phyloP scores from a whole-genome alignment of 306 rosid genomes.

The Medicago ruthenica region DNA sequence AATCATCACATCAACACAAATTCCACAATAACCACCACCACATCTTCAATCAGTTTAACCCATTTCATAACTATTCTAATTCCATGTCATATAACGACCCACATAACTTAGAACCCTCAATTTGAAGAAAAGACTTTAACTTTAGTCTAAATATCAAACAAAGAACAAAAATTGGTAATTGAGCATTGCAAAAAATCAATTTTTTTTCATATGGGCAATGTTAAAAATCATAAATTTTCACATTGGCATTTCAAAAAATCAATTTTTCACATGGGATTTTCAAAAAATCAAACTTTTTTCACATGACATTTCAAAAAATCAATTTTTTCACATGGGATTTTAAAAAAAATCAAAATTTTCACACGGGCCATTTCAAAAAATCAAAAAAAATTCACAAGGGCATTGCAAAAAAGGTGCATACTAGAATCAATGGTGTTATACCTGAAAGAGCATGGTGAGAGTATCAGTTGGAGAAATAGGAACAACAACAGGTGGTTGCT shows the following conservation, averaged over 20 bases:
- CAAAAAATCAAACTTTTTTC: background rate
- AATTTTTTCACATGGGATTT: background rate
- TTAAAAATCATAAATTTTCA: background rate
- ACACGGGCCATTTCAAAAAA: background rate
- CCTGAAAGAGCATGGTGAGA: slow-evolving; percentile 91
- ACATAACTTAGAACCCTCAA: slow-evolving; percentile 24
- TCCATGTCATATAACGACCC: background rate
- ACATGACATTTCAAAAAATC: background rate
- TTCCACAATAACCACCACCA: background rate
- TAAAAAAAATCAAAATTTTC: background rate
- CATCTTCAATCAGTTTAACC: slow-evolving; percentile 4
- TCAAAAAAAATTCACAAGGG: background rate
- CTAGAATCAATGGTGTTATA: background rate
- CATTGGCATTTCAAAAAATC: background rate
- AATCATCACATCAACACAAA: background rate
- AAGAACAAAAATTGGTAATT: slow-evolving; percentile 21
- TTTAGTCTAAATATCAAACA: background rate
- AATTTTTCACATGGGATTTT: background rate
- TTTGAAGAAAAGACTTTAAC: background rate
- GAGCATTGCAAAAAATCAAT: background rate
- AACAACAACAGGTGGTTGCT: slow-evolving; percentile 70
- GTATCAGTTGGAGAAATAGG: slow-evolving; percentile 81
- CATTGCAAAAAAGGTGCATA: slow-evolving; percentile 18
- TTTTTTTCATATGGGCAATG: background rate
- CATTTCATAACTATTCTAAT: background rate